Evolutionary conservation across 2,329 filamentous ascomycete species (phyloP), one percentile per base, ranked within the genome.

Genomic region (Botryotinia convoluta): DNA sequence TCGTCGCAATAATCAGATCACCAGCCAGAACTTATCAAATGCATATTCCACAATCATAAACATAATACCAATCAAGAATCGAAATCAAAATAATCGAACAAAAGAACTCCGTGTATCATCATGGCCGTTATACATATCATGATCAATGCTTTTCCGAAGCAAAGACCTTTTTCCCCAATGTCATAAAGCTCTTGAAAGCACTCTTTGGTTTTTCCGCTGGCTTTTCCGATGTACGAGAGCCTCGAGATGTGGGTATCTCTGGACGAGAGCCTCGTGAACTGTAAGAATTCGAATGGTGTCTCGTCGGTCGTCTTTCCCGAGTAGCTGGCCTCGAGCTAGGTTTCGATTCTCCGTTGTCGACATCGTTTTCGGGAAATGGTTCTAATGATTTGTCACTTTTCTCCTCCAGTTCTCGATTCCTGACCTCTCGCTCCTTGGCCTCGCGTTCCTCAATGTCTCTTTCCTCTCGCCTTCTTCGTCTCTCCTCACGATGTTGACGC

Each of bases 121-220:
- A 69, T 69, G 65, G 26, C 65, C 65, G 48, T 69, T 57, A 44
- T 69, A 69, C 65, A 69, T 57, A 7, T 59, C 48, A 42, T 44
- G 10, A 7, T 72, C 42, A 59, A 42, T 42, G 35, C 61, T 67
- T 67, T 22, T 32, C 70, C 22, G 70, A 63, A 64, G 72, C 57
- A 73, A 73, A 73, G 32, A 73, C 72, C 67, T 71, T 73, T 61
- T 73, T 73, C 35, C 68, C 72, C 37, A 71, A 37, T n/a, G 45
- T 37, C 42, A 71, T 71, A 5, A 73, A 63, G 42, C 57, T 64
- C n/a, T 71, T 73, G 22, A 73, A 64, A 48, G 72, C 20, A 65
- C 29, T 48, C 59, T 71, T 71, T n/a, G 72, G 67, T 20, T 73
- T 73, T 61, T 73, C 68, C 45, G n/a, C 48, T 51, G 65, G 39